A percentile compares a stretch with the other conserved stretches of the same genome.
Conservation (phyloP, 73 alveolate species). For the Paramecium primaurelia region DNA sequence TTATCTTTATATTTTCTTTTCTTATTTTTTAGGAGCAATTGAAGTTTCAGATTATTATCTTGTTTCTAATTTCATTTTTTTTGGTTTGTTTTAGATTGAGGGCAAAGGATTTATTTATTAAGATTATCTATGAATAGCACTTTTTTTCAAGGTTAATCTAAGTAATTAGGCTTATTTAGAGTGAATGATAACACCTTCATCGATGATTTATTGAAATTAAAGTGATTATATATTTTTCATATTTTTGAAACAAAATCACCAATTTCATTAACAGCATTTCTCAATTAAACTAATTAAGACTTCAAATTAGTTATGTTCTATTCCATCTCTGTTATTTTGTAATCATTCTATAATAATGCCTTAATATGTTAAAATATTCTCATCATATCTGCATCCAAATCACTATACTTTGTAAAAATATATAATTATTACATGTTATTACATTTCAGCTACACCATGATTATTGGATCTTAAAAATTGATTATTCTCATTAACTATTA, state of each 20-base stretch:
- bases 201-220: constrained; percentile 14
- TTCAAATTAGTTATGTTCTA: background rate
- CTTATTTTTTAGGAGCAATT: background rate
- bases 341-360: background rate
- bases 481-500: background rate
- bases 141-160: background rate
- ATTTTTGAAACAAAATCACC: constrained; percentile 32
- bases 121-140: background rate
- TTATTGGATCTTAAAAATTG: background rate
- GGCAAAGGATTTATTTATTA: background rate
- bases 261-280: constrained; percentile 15
- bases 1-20: background rate
- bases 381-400: background rate
- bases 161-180: background rate
- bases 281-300: background rate
- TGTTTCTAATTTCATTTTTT: background rate
- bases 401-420: background rate
- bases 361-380: background rate
- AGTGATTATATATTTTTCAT: constrained; percentile 25
- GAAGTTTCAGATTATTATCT: background rate
- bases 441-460: background rate
- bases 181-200: background rate
- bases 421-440: background rate
- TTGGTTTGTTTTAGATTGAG: background rate
- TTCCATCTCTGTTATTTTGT: background rate